Base-by-base conservation (phyloP, 1,139 yeast genomes). In the Kodamaea suecica region DNA sequence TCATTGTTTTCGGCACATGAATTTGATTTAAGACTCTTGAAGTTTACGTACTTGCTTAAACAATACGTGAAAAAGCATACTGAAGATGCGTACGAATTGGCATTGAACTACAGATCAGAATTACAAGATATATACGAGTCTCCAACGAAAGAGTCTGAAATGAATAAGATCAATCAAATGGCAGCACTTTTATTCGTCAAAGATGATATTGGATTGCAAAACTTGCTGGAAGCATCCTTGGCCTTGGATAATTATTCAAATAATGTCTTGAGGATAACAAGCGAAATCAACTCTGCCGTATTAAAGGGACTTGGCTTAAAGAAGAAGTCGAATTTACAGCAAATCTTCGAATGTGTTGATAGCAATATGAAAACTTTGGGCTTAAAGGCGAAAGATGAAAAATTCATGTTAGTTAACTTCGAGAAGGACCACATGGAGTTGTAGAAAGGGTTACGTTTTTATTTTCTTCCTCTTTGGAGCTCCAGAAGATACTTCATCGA, bases 21-120 rank as follows among this genome's bases (percentile, higher is more conserved):
- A n/a, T 83, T 84, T 53, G 67, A 78, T 47, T 56, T 80, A 43
- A 56, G 70, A 40, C 64, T 78, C 47, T 59, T 78, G 45, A 63
- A 76, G 56, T 66, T 81, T 41, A 65, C 78, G 3, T 44, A 38
- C 34, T 43, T 55, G 14, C 38, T 66, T 31, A 59, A 52, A 35
- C 36, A 38, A 4, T 57, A 53, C 34, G 35, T 61, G 12, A 57
- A 54, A 7, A 30, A 37, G 4, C 44, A 42, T 12, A 29, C 42
- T 2, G 52, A 46, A 23, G 30, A 31, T 19, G 34, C 38, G 23
- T 41, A 43, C 17, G 34, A 39, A 5, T 36, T 39, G 16, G 49
- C 52, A 3, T 34, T 40, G 14, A 27, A 29, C 3, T 41, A 36
- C 30, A 33, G 48, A 23, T 17, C 25, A 11, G 39, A 39, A 10